phyloP scores from a whole-genome alignment of 116 monocot genomes.

The Posidonia oceanica region DNA sequence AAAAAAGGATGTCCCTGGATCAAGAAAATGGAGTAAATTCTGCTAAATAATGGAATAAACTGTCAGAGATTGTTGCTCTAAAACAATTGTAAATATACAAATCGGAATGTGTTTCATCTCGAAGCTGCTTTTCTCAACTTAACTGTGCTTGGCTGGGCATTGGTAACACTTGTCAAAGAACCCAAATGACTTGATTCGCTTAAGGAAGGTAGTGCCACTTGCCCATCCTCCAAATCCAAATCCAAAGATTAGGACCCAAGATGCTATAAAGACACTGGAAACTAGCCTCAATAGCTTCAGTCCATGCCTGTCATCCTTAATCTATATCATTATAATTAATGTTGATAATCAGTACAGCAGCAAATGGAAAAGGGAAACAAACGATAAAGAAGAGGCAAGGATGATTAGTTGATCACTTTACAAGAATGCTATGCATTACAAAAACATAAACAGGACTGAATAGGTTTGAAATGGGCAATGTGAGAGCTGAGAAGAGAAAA shows the following conservation, averaged over 20 bases:
- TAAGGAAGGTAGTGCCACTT: constrained; percentile 41
- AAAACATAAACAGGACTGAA: too few relatives aligned
- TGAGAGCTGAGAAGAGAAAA: too few relatives aligned
- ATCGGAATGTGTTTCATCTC: background rate
- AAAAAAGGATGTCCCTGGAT: too few relatives aligned
- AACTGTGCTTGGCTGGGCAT: constrained; percentile 13
- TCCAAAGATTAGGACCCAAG: constrained; percentile 47
- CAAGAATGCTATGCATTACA: too few relatives aligned
- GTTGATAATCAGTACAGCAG: background rate
- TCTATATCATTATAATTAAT: constrained; percentile 1
- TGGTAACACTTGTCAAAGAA: constrained; percentile 64
- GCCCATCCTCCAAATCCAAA: constrained; percentile 71
- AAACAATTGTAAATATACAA: too few relatives aligned
- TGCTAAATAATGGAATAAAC: too few relatives aligned
- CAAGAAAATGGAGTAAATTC: too few relatives aligned
- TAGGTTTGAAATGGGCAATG: too few relatives aligned
- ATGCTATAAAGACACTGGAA: constrained; percentile 26
- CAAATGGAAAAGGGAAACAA: background rate
- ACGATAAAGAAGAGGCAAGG: too few relatives aligned
- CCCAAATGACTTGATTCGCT: constrained; percentile 44
- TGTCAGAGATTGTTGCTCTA: too few relatives aligned
- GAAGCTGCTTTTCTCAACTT: background rate
- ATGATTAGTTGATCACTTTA: too few relatives aligned
- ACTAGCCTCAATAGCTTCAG: background rate
- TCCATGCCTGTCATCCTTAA: constrained; percentile 1